These are phyloP conservation scores for Agrostemma githago DNA, from an alignment of 148 eudicot species.

Conservation along the genomic window DNA sequence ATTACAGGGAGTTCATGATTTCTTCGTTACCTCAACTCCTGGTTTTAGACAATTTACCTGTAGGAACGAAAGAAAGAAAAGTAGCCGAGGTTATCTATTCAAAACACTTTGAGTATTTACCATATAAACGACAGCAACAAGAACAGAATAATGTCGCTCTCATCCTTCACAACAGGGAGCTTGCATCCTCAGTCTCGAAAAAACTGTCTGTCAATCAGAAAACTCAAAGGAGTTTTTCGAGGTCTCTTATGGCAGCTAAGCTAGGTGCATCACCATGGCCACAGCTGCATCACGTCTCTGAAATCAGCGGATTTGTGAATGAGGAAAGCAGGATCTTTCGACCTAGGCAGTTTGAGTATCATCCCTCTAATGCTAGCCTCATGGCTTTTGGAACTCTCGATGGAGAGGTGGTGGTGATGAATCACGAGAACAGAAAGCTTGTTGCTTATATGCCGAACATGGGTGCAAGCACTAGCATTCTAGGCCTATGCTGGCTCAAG, in stretches of 20 bases:
- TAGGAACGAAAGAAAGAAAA: conserved; percentile 43
- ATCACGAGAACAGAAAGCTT: conserved; percentile 59
- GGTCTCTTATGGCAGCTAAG: conserved; percentile 74
- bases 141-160: conserved; percentile 37
- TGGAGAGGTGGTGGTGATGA: conserved; percentile 66
- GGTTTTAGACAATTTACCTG: conserved; percentile 67
- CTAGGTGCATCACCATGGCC: conserved; percentile 66
- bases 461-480: conserved; percentile 48
- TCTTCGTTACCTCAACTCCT: conserved; percentile 59
- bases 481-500: conserved; percentile 87
- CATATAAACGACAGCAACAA: conserved; percentile 41
- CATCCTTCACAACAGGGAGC: conserved; percentile 56
- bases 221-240: conserved; percentile 48
- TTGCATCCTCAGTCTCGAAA: conserved; percentile 33
- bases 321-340: conserved; percentile 46
- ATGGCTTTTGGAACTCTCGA: conserved; percentile 85
- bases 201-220: conserved; percentile 24
- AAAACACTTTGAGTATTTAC: conserved; percentile 55
- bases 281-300: conserved; percentile 39
- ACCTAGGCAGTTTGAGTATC: conserved; percentile 91
- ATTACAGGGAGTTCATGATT: conserved; percentile 74
- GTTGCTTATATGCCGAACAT: conserved; percentile 45
- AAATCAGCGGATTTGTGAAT: conserved; percentile 28
- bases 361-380: conserved; percentile 56
- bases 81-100: conserved; percentile 40